These are phyloP conservation scores for Durotheca rogersii DNA, from an alignment of 495 filamentous ascomycete genomes.

Conservation along the genomic window DNA sequence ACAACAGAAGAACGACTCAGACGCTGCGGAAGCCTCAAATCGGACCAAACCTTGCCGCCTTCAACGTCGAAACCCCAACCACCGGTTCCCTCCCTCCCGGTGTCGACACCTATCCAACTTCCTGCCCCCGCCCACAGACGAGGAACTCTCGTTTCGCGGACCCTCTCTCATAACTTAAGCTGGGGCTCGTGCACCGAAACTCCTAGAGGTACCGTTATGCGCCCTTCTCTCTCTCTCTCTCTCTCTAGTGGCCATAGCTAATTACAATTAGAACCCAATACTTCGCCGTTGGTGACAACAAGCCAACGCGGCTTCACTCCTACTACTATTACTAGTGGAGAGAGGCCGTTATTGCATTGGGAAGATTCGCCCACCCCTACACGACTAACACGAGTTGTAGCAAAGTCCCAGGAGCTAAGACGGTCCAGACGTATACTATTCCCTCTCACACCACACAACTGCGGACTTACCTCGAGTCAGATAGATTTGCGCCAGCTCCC, in stretches of 20 bases:
- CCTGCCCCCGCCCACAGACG: background rate
- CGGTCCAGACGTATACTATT: background rate
- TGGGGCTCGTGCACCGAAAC: background rate
- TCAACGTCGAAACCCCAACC: no score
- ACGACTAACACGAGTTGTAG: background rate
- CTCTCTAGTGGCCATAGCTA: background rate
- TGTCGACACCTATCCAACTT: background rate
- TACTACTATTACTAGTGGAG: background rate
- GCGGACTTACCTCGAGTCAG: constrained; percentile 3
- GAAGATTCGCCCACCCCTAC: background rate
- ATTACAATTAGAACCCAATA: constrained; percentile 12
- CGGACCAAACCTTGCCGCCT: background rate
- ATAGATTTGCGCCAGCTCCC: constrained; percentile 16
- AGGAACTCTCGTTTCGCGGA: background rate
- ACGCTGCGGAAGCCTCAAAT: background rate
- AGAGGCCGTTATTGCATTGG: background rate
- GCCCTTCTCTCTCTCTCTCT: background rate
- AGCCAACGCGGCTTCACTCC: background rate
- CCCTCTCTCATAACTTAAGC: constrained; percentile 21
- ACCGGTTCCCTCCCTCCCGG: no score
- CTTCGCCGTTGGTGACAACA: constrained; percentile 12
- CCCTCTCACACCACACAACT: background rate
- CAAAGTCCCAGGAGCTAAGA: no score
- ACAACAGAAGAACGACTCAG: constrained; percentile 1
- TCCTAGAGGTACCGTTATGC: constrained; percentile 9